Evolutionary conservation across 1,284 basidiomycete species (phyloP), one percentile per base, ranked within the genome.

Genomic region (Thecaphora thlaspeos): DNA sequence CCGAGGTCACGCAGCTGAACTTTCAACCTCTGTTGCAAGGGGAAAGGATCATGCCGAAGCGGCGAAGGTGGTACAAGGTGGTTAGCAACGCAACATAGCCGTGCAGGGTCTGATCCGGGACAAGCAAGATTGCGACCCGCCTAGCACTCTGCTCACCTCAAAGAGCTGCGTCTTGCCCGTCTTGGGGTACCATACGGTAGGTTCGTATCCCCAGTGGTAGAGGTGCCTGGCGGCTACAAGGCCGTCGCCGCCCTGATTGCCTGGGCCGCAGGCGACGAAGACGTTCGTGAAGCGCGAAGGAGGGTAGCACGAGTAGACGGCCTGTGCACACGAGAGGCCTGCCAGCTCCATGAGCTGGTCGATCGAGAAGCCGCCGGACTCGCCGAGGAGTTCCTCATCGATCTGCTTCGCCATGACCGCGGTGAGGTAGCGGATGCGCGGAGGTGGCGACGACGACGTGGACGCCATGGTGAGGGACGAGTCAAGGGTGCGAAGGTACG

Each of bases 221-320:
- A 98, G 83, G 79, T 99, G 95, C 24, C 94, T 82, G 30, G 95
- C 94, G 15, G 95, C 95, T 2, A 97, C 94, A 0, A 99, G 82
- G 2, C 95, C 95, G 79, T 99, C 95, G 4, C 94, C 95, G 12
- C 95, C 92, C 82, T 84, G 68, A 18, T 61, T 71, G 24, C 95
- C 95, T 0, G 95, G 93, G 9, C 95, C 95, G 74, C 92, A 95
- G 67, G 90, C 92, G 1, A 98, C 89, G 24, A 98, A 82, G 4
- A 97, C 89, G 8, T 84, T 84, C 22, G 82, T 82, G 75, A 89
- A 84, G 46, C 82, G 84, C 2, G 84, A 82, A 26, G 82, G 84
- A 22, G 83, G 83, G 75, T 90, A 97, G 2, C 87, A 86, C 18
- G 83, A 87, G 15, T 87, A 87, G 1, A 97, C 81, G 0, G 89